Conservation (phyloP, 192 early-diverging fungal genomes). For the Coemansia sp. region DNA sequence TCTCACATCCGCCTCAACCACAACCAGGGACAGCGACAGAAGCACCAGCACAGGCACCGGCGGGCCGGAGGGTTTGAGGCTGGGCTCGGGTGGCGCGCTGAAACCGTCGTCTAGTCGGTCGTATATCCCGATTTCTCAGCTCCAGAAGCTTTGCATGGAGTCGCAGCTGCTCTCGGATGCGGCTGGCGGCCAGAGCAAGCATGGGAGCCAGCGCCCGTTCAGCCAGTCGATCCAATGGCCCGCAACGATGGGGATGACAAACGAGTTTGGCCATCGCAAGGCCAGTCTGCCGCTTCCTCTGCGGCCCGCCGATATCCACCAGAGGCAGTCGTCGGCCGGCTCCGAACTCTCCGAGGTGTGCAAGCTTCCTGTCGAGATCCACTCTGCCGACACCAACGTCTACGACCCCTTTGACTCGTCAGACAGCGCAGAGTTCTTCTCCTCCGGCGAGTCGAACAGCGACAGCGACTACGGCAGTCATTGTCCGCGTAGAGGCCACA, state of each 20-base stretch:
- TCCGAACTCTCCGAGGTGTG: constrained; percentile 16
- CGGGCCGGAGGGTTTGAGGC: background rate
- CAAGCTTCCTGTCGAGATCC: constrained; percentile 48
- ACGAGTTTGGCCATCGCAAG: constrained; percentile 48
- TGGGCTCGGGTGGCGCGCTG: background rate
- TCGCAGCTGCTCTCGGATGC: background rate
- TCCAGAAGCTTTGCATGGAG: constrained; percentile 15
- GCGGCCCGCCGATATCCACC: background rate
- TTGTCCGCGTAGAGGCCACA: background rate
- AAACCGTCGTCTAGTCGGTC: background rate
- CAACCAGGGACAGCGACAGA: background rate
- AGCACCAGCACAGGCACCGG: background rate
- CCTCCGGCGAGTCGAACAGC: constrained; percentile 29
- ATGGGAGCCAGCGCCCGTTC: constrained; percentile 11
- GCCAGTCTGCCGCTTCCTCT: constrained; percentile 5
- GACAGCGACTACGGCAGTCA: constrained; percentile 48
- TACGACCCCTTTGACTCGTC: constrained; percentile 56
- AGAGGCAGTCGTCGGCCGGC: background rate
- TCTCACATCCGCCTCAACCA: constrained; percentile 1
- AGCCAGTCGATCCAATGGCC: constrained; percentile 25
- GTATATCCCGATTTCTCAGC: background rate
- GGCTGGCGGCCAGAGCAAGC: background rate
- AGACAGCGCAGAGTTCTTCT: constrained; percentile 58
- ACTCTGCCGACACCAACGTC: constrained; percentile 40
- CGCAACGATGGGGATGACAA: constrained; percentile 49